Percentiles rank a stretch among this genome's conserved stretches.
Evolutionary conservation across 352 stramenopile genomes (phyloP).

Genomic region (Phytophthora capsici): DNA sequence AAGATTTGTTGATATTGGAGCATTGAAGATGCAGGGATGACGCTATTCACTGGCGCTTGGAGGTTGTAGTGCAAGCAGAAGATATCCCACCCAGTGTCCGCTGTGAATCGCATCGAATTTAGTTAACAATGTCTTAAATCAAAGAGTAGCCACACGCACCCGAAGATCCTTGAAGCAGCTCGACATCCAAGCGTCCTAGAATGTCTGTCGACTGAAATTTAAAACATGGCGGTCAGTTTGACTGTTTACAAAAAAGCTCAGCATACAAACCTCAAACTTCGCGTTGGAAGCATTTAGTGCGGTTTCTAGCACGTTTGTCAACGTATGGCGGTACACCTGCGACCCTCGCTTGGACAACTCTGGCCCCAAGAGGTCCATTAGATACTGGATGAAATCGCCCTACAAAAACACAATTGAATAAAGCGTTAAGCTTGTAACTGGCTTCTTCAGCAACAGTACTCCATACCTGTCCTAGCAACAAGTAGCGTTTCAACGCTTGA

Average conservation of each 20-base stretch:
- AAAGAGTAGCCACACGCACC: slow-evolving; percentile 29
- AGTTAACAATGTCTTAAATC: slow-evolving; percentile 3
- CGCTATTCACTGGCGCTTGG: slow-evolving; percentile 85
- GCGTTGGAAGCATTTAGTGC: slow-evolving; percentile 96
- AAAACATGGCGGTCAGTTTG: slow-evolving; percentile 4
- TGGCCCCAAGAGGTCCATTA: slow-evolving; percentile 94
- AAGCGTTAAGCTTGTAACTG: background rate
- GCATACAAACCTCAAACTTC: slow-evolving; percentile 88
- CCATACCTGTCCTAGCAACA: slow-evolving; percentile 96
- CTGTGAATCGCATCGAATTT: slow-evolving; percentile 26
- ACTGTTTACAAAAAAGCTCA: too few relatives aligned
- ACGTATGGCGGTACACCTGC: slow-evolving; percentile 95
- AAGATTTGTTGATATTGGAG: slow-evolving; percentile 91
- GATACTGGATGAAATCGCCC: slow-evolving; percentile 97
- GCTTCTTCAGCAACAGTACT: background rate
- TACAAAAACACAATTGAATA: slow-evolving; percentile 20
- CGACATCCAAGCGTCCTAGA: slow-evolving; percentile 92
- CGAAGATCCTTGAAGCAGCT: slow-evolving; percentile 84
- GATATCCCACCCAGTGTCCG: slow-evolving; percentile 95
- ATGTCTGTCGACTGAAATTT: slow-evolving; percentile 84
- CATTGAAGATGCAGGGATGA: slow-evolving; percentile 89
- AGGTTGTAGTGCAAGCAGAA: slow-evolving; percentile 93
- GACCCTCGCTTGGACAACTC: slow-evolving; percentile 91
- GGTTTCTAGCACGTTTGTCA: slow-evolving; percentile 94
- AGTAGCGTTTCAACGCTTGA: slow-evolving; percentile 96